A percentile compares a stretch with the other conserved stretches of the same genome.
Evolutionary conservation across 495 filamentous ascomycete genomes (phyloP).

Genomic region (Aeminium ludgeri): DNA sequence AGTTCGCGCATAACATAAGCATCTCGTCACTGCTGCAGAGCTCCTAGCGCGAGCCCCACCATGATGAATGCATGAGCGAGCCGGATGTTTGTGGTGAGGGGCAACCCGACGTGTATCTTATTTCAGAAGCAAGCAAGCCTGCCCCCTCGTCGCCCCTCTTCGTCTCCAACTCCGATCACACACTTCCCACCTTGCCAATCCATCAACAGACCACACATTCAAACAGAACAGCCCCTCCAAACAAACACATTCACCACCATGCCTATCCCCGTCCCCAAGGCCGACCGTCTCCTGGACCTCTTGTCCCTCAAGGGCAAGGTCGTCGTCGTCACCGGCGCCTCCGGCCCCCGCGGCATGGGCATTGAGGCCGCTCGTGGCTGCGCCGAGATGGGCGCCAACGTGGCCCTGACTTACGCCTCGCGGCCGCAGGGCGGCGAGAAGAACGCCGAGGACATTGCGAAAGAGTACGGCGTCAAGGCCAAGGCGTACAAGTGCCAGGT

Average conservation of each 20-base stretch:
- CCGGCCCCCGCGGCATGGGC: constrained; percentile 51
- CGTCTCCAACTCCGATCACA: too few species aligned
- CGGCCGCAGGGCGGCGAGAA: constrained; percentile 42
- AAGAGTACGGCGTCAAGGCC: constrained; percentile 46
- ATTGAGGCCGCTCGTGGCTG: constrained; percentile 57
- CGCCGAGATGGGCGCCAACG: constrained; percentile 54
- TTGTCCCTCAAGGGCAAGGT: constrained; percentile 60
- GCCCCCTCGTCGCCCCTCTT: too few species aligned
- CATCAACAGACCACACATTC: too few species aligned
- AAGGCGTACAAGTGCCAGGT: constrained; percentile 23
- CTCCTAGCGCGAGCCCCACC: too few species aligned
- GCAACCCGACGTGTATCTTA: too few species aligned
- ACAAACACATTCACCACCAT: constrained; percentile 21
- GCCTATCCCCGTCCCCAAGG: constrained; percentile 41
- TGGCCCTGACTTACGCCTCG: constrained; percentile 51
- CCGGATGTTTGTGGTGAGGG: too few species aligned
- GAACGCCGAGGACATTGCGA: constrained; percentile 43
- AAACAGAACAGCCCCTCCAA: not conserved
- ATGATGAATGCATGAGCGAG: too few species aligned
- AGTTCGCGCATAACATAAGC: too few species aligned
- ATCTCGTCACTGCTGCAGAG: too few species aligned
- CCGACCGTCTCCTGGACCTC: constrained; percentile 43
- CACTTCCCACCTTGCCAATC: not conserved
- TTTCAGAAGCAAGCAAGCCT: too few species aligned
- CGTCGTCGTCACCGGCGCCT: constrained; percentile 54